Evolutionary conservation across 495 filamentous ascomycete species (phyloP), one percentile per base, ranked within the genome.

Genomic region (Penicillium herquei): DNA sequence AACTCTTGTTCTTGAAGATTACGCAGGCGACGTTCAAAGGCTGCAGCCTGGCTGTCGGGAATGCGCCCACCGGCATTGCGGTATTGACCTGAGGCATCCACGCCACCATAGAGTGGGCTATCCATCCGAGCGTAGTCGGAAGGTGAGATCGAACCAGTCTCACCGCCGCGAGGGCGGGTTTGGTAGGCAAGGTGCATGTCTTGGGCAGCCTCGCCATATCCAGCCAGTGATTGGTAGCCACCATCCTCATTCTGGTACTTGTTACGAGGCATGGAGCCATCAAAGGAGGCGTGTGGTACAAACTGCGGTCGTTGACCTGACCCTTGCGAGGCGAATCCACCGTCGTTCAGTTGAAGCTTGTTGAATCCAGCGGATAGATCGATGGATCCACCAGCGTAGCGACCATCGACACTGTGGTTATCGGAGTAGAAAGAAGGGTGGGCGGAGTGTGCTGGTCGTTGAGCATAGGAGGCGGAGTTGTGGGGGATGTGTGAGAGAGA

Each of bases 41-140:
- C 52, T 0, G 69, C 69, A 10, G 70, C 59, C 52, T 80, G 76
- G 17, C 65, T 72, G 3, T 78, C 72, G 46, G 70, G 70, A 51
- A 72, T 53, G 45, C 71, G 72, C 16, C 68, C 67, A 26, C 65
- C 69, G 7, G 72, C 68, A 39, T 78, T 76, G 16, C 78, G 75
- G 52, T 73, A 77, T 40, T 81, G 71, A 9, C 76, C 70, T 6
- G 60, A 52, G 30, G 64, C 63, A 10, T 78, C 70, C 4, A 70
- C 74, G 0, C 71, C 70, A 13, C 78, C 72, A 58, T 82, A 85
- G 52, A 86, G 81, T 1, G 87, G 78, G 58, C 81, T 86, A 44
- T 78, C 81, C 47, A 85, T 76, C 7, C 81, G 81, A 40, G 78
- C 71, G 18, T 82, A 78, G 12, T 81, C 83, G 1, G 77, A 76